Evolutionary conservation across 306 rosid genomes (phyloP).

Genomic region (Cicer judaicum): DNA sequence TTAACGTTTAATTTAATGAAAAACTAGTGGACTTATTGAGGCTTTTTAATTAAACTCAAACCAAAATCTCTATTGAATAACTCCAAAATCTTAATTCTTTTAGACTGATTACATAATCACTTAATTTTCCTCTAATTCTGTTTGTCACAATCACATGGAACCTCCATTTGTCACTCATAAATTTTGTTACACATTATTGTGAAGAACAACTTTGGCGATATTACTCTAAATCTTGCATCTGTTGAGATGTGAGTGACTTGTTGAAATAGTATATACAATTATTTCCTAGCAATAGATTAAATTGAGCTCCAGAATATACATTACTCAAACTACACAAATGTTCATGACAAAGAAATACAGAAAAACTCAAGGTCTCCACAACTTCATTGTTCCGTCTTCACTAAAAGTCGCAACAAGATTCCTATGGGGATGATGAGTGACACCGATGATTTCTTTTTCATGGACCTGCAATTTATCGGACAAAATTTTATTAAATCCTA

Average conservation of each 20-base stretch:
- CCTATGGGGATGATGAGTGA: conserved; percentile 96
- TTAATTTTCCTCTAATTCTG: neutral
- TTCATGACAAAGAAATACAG: conserved; percentile 16
- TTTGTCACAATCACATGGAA: neutral
- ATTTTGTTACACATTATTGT: neutral
- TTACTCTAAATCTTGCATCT: neutral
- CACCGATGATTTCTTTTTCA: conserved; percentile 92
- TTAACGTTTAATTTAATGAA: too few relatives aligned
- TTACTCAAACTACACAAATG: conserved; percentile 23
- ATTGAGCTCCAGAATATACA: conserved; percentile 31
- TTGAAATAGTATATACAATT: conserved; percentile 18
- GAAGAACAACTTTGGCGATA: neutral
- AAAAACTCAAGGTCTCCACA: conserved; percentile 85
- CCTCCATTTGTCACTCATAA: neutral
- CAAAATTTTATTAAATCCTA: conserved; percentile 2
- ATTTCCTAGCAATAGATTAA: neutral
- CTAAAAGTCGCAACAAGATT: conserved; percentile 88
- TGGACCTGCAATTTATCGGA: conserved; percentile 67
- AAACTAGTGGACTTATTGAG: too few relatives aligned
- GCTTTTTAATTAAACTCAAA: too few relatives aligned
- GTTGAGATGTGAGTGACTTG: neutral
- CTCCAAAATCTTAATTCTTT: neutral
- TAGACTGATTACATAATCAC: neutral
- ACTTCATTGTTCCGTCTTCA: conserved; percentile 89
- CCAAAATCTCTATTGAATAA: too few relatives aligned